A percentile compares a stretch with the other conserved stretches of the same genome.
phyloP scores from a whole-genome alignment of 139 green algal genomes.

The Picochlorum sp. region DNA sequence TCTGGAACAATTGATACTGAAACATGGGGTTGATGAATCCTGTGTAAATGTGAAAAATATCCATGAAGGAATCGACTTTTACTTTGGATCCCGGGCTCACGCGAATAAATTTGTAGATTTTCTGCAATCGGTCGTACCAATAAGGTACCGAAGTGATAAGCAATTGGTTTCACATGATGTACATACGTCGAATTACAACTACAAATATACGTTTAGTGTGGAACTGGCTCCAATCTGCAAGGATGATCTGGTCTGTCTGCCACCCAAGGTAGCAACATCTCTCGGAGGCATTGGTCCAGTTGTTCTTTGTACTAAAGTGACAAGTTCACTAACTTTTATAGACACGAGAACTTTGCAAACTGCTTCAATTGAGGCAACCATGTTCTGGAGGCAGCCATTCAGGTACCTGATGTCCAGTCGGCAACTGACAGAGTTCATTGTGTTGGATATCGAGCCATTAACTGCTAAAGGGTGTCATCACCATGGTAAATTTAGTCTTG shows the following conservation, averaged over 20 bases:
- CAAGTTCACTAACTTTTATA: constrained; percentile 70
- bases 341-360: constrained; percentile 74
- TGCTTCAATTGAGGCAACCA: constrained; percentile 36
- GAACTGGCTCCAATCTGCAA: constrained; percentile 93
- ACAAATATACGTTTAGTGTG: constrained; percentile 96
- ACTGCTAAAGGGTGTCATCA: not conserved
- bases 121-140: constrained; percentile 43
- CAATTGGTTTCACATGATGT: constrained; percentile 94
- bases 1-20: constrained; percentile 97
- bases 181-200: constrained; percentile 92
- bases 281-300: constrained; percentile 80
- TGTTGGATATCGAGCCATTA: constrained; percentile 80
- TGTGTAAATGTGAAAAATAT: constrained; percentile 74
- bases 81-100: constrained; percentile 73
- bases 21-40: constrained; percentile 66
- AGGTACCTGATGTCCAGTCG: constrained; percentile 40
- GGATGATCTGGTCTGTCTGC: constrained; percentile 91
- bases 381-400: constrained; percentile 72
- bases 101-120: constrained; percentile 94
- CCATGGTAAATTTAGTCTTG: constrained; percentile 6
- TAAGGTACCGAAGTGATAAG: constrained; percentile 72
- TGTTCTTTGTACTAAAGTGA: constrained; percentile 74
- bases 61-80: constrained; percentile 93
- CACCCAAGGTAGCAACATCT: constrained; percentile 48
- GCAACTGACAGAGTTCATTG: constrained; percentile 75